Evolutionary conservation across 495 filamentous ascomycete genomes (phyloP), one percentile per base, ranked within the genome.

Genomic region (Neurospora sp.): DNA sequence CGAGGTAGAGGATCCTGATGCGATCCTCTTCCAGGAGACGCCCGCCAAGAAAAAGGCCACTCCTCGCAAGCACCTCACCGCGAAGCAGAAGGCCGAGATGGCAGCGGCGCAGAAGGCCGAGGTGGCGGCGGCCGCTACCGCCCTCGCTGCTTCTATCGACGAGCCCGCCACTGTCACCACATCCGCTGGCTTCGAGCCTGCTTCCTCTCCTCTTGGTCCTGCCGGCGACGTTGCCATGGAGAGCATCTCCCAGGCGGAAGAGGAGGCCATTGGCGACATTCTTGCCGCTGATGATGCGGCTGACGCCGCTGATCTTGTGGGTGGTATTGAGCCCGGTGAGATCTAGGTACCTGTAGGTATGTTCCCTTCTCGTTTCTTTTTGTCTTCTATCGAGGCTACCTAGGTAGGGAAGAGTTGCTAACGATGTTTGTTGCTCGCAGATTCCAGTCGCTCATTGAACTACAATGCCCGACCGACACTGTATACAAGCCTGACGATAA

Each of bases 241-340:
- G 0, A 22, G 27, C 1, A 0, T 8, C 0, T 48, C 44, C 2
- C n/a, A 48, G 0, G n/a, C 7, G 0, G 44, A 22, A 7, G 2
- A 22, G n/a, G 44, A 22, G n/a, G 44, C 44, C 10, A 48, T 48
- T 3, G 44, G 8, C 4, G n/a, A 48, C 9, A 48, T 11, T 8
- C n/a, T 48, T 4, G 44, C 27, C 1, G 22, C 53, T 18, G 53
- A 61, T 35, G 27, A 61, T 35, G 27, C 14, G 11, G 20, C 11
- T 2, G 53, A 61, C 0, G 53, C 53, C 5, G 53, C 27, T 9
- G 22, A 16, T 9, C 53, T 61, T 31, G 27, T 61, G 0, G 27
- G 53, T 18, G 53, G 53, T 2, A 61, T 61, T 4, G 53, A 61
- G 9, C 53, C 27, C 1, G 27, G 12, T 27, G 53, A 61, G 53